These are phyloP conservation scores for Eimeria zaria DNA, from an alignment of 169 alveolate genomes.

Conservation along the genomic window DNA sequence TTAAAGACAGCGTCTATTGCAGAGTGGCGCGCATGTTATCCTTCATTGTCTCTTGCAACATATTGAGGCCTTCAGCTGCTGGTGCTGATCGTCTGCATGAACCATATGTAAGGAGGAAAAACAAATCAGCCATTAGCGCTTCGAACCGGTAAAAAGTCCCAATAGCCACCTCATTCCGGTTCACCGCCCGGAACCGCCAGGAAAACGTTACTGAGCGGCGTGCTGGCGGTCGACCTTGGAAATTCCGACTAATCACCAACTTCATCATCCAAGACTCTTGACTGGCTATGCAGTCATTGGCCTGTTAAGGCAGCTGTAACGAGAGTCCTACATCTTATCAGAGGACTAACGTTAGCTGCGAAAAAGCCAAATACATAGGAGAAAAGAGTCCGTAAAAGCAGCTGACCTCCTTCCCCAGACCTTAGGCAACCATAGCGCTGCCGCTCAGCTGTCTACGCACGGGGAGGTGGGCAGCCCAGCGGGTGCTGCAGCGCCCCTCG, in stretches of 20 bases:
- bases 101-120: neutral
- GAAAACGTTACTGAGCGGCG: neutral
- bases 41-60: neutral
- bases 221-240: neutral
- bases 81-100: neutral
- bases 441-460: too few relatives aligned
- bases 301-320: too few relatives aligned
- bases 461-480: too few relatives aligned
- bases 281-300: neutral
- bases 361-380: too few relatives aligned
- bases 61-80: neutral
- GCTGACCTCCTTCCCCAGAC: too few relatives aligned
- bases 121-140: neutral
- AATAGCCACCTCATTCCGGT: neutral
- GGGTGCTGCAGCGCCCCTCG: too few relatives aligned
- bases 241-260: neutral
- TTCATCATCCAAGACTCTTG: neutral
- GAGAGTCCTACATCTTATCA: too few relatives aligned
- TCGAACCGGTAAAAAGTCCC: neutral
- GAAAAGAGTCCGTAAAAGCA: too few relatives aligned
- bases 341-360: too few relatives aligned
- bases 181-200: neutral
- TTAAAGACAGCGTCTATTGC: neutral
- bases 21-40: neutral
- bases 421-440: too few relatives aligned